Percentiles rank a stretch among this genome's conserved stretches.
Conservation (phyloP, 371 early-diverging fungal species). For the Neoconidiobolus thromboides region DNA sequence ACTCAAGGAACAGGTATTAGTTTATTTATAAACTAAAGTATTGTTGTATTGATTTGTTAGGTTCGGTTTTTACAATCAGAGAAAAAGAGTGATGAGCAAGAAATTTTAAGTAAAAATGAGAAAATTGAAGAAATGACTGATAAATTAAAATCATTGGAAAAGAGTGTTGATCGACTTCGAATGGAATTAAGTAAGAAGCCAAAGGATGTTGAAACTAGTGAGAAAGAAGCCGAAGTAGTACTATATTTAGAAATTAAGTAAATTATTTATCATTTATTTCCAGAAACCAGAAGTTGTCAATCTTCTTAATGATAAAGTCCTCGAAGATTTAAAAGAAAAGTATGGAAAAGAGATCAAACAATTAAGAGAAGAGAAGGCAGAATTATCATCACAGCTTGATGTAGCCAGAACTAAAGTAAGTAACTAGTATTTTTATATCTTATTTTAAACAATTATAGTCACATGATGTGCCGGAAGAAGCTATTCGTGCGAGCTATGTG, state of each 20-base stretch:
- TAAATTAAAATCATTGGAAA: background rate
- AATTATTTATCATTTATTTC: too few species aligned
- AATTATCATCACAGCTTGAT: conserved; percentile 1
- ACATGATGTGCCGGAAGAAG: conserved; percentile 18
- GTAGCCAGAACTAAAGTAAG: background rate
- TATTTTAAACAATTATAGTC: background rate
- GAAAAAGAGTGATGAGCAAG: too few species aligned
- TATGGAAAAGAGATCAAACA: conserved; percentile 9
- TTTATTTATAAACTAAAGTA: background rate
- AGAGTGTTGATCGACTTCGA: background rate
- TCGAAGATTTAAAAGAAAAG: conserved; percentile 3
- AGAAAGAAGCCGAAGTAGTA: background rate
- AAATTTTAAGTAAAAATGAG: too few species aligned
- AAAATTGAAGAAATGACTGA: background rate
- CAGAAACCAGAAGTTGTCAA: too few species aligned
- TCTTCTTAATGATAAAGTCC: background rate
- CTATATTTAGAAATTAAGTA: too few species aligned
- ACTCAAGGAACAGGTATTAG: background rate
- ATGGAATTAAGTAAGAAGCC: background rate
- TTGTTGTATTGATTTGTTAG: background rate
- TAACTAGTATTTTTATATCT: background rate
- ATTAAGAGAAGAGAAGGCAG: background rate
- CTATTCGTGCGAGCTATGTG: conserved; percentile 17
- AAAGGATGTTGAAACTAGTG: background rate
- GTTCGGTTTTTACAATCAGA: too few species aligned